Evolutionary conservation across 2,329 filamentous ascomycete species (phyloP), one percentile per base, ranked within the genome.

Genomic region (Fusarium subtropicale): DNA sequence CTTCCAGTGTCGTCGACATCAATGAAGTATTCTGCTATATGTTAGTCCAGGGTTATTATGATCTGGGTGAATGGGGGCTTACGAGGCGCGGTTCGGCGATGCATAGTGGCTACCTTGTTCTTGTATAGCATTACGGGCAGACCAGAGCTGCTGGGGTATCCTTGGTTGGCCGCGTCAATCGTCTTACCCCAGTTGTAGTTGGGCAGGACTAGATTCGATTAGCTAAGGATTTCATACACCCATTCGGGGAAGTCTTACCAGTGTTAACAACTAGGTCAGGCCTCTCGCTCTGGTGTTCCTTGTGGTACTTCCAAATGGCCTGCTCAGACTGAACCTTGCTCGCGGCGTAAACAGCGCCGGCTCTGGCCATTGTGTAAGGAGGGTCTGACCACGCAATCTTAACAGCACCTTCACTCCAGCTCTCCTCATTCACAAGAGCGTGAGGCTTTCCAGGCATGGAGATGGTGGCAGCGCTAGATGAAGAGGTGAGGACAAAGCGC

Each of bases 1-100:
- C 82, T 77, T 0, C 85, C 87, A 5, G 72, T 72, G 53, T 89
- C 86, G 13, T 82, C 76, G 0, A 85, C 81, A 66, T 86, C 78
- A 26, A 86, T 76, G 70, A 76, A 81, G 73, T 82, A 79, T 73
- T 79, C 82, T 87, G 31, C 4, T 1, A 1, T 0, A 0, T 11
- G 3, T 61, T 11, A 68, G 30, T 13, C 2, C 4, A 3, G 1
- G 3, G 5, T 18, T 3, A 1, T 28, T 0, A 6, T 26, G 3
- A 18, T 5, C 3, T 1, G 1, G 2, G 2, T 7, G 5, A 3
- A 5, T 9, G 11, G 5, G 1, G 15, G 15, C 68, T 16, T 56
- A 72, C 69, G 64, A 0, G 42, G 64, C 4, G 2, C 24, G 15
- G 18, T n/a, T 18, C 24, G 24, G 5, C n/a, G 39, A 38, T 71